These are phyloP conservation scores for Yarrowia sp. DNA, from an alignment of 805 yeast species.

Conservation along the genomic window DNA sequence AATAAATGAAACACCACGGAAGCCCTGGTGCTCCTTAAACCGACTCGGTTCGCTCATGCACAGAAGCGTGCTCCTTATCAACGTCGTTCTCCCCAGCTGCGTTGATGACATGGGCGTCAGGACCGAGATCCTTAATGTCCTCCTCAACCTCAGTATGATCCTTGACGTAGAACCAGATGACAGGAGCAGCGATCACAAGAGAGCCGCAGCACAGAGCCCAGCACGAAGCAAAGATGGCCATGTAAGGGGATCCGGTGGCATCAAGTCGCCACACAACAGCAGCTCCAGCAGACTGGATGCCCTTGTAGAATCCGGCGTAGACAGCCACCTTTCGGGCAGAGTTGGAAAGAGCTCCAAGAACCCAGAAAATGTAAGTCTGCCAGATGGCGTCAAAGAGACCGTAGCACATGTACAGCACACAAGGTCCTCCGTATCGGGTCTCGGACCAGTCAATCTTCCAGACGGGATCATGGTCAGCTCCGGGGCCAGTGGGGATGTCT, in stretches of 20 bases:
- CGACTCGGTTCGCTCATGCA: slow-evolving; percentile 2
- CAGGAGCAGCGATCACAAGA: slow-evolving; percentile 49
- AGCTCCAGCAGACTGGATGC: slow-evolving; percentile 61
- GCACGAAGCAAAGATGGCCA: slow-evolving; percentile 46
- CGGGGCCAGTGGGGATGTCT: slow-evolving; percentile 4
- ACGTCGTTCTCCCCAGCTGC: not conserved
- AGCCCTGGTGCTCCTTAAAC: not conserved
- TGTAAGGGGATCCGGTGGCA: slow-evolving; percentile 41
- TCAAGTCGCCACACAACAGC: slow-evolving; percentile 60
- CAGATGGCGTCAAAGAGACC: slow-evolving; percentile 58
- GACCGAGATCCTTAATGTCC: slow-evolving; percentile 26
- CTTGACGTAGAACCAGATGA: slow-evolving; percentile 44
- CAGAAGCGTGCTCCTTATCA: not conserved
- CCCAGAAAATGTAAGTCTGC: slow-evolving; percentile 58
- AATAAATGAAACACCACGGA: not conserved
- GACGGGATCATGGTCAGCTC: not conserved
- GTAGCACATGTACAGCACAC: slow-evolving; percentile 60
- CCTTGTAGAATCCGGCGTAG: slow-evolving; percentile 61
- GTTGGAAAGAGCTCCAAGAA: slow-evolving; percentile 57
- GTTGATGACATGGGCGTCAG: not conserved
- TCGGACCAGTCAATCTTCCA: slow-evolving; percentile 47
- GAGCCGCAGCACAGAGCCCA: slow-evolving; percentile 53
- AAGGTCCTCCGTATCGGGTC: slow-evolving; percentile 51
- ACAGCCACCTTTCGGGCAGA: slow-evolving; percentile 53
- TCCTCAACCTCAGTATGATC: slow-evolving; percentile 43